Conservation (phyloP, 2,329 filamentous ascomycete species). For the Tolypocladium inflatum region DNA sequence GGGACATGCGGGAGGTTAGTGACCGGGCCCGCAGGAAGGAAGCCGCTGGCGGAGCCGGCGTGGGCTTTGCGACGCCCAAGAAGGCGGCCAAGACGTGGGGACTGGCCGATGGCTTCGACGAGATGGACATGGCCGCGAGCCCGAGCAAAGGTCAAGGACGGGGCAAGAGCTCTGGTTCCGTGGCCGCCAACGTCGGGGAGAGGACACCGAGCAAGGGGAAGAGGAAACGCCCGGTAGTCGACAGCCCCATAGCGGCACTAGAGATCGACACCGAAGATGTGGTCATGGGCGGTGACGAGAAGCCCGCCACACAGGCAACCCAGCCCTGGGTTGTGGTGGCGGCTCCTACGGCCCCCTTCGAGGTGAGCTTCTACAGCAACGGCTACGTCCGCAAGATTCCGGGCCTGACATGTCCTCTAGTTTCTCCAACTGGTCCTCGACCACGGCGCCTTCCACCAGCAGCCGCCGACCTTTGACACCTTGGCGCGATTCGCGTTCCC, state of each 20-base stretch:
- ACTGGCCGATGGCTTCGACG: conserved; percentile 69
- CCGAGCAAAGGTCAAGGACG: conserved; percentile 40
- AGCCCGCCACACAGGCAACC: conserved; percentile 6
- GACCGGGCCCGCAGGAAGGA: conserved; percentile 40
- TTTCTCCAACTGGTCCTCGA: conserved; percentile 56
- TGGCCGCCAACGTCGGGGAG: conserved; percentile 36
- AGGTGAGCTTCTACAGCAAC: conserved; percentile 24
- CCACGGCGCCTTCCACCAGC: conserved; percentile 44
- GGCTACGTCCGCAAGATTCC: background rate
- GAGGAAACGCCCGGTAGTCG: conserved; percentile 54
- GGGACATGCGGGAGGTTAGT: conserved; percentile 56
- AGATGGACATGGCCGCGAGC: conserved; percentile 46
- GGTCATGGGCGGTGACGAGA: conserved; percentile 21
- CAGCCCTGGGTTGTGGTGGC: conserved; percentile 12
- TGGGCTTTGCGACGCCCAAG: conserved; percentile 45
- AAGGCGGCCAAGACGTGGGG: conserved; percentile 45
- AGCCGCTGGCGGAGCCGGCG: conserved; percentile 10
- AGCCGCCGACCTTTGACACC: conserved; percentile 57
- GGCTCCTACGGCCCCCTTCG: conserved; percentile 25
- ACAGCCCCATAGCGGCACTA: conserved; percentile 57
- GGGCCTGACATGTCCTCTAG: conserved; percentile 18
- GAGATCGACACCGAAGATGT: conserved; percentile 39
- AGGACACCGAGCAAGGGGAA: conserved; percentile 59
- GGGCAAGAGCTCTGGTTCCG: conserved; percentile 29
- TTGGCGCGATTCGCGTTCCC: conserved; percentile 57